These are phyloP conservation scores for Posidonia oceanica DNA, from an alignment of 116 monocot species.

Conservation along the genomic window DNA sequence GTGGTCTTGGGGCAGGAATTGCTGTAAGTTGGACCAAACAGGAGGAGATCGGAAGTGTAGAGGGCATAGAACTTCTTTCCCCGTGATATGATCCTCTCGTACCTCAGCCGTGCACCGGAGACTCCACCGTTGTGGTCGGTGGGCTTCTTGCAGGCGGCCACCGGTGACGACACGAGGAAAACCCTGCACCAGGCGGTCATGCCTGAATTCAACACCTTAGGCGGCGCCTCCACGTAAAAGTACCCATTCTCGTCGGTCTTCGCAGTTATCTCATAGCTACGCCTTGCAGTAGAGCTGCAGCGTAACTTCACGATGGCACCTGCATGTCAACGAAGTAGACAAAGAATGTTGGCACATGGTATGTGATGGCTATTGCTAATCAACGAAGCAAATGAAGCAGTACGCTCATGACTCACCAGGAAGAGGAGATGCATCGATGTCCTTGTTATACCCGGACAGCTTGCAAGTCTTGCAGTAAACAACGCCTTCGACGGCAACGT, in stretches of 20 bases:
- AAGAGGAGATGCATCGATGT: constrained; percentile 30
- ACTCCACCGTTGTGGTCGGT: background rate
- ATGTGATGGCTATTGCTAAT: too few relatives aligned
- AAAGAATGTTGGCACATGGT: background rate
- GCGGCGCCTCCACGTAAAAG: constrained; percentile 19
- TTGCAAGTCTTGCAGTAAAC: constrained; percentile 45
- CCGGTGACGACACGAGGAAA: constrained; percentile 16
- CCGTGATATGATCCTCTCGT: constrained; percentile 10
- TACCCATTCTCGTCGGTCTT: constrained; percentile 23
- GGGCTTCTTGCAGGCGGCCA: constrained; percentile 16
- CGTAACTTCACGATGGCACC: constrained; percentile 23
- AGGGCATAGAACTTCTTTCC: background rate
- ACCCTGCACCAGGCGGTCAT: constrained; percentile 13
- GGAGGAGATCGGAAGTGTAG: constrained; percentile 22
- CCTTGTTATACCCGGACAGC: constrained; percentile 20
- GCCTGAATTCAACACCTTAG: background rate
- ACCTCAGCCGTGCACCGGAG: constrained; percentile 13
- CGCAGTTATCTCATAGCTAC: background rate
- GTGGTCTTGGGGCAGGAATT: background rate
- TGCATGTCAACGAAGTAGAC: background rate
- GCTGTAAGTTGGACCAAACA: constrained; percentile 13
- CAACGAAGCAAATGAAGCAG: too few relatives aligned
- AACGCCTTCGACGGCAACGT: constrained; percentile 21
- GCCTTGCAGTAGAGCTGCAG: constrained; percentile 6
- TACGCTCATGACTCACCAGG: constrained; percentile 15